Percentiles rank a stretch among this genome's conserved stretches.
phyloP scores from a whole-genome alignment of 129 eudicot species.

The Chrysanthemum makinoi region DNA sequence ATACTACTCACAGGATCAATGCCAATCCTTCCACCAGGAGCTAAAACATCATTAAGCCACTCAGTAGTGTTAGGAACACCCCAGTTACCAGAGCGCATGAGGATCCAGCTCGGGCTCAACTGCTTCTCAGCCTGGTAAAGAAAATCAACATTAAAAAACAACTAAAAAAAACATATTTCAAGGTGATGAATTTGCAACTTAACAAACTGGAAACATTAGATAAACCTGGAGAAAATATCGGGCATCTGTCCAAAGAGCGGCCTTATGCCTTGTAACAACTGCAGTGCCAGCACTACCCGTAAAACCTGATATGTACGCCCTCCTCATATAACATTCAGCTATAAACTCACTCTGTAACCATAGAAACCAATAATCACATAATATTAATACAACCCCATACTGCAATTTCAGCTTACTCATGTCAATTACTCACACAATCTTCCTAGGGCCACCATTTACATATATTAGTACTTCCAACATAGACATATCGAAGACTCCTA shows the following conservation, averaged over 20 bases:
- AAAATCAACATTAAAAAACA: background rate
- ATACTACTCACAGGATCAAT: conserved; percentile 89
- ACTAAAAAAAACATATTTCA: conserved; percentile 3
- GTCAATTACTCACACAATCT: conserved; percentile 15
- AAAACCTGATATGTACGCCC: conserved; percentile 89
- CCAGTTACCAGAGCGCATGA: conserved; percentile 90
- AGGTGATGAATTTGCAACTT: background rate
- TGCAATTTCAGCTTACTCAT: conserved; percentile 3
- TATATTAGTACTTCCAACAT: background rate
- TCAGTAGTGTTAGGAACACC: conserved; percentile 87
- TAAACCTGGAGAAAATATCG: conserved; percentile 91
- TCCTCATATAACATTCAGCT: conserved; percentile 85
- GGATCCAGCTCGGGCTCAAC: conserved; percentile 78
- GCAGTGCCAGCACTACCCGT: conserved; percentile 99
- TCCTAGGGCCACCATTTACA: background rate
- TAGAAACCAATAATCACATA: conserved; percentile 21
- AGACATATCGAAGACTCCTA: too few species aligned
- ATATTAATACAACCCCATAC: background rate
- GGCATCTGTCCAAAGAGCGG: conserved; percentile 99
- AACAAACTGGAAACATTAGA: background rate
- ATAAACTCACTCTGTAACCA: conserved; percentile 84
- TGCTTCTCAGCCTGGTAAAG: conserved; percentile 80
- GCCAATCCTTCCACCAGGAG: conserved; percentile 90
- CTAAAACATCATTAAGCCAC: conserved; percentile 76
- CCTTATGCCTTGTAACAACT: conserved; percentile 76